Evolutionary conservation across 1,284 basidiomycete genomes (phyloP).

Genomic region (Sanghuangporus baumii): DNA sequence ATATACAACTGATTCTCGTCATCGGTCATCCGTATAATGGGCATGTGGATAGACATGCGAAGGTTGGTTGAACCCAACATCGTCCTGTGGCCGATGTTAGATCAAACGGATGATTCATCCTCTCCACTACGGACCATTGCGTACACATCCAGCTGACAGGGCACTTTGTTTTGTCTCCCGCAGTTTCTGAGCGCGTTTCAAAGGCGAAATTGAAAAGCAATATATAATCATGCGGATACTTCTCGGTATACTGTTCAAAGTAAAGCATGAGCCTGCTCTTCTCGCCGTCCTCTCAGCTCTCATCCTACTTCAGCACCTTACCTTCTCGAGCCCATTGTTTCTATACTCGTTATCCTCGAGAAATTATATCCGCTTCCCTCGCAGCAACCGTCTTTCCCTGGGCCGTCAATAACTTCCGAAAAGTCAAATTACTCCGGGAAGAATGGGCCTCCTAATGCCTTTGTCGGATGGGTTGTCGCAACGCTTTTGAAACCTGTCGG

Average conservation of each 20-base stretch:
- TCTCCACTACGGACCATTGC: too few relatives aligned
- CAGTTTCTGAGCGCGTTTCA: too few relatives aligned
- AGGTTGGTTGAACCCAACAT: too few relatives aligned
- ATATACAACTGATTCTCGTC: too few relatives aligned
- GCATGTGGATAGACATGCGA: too few relatives aligned
- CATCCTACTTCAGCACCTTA: too few relatives aligned
- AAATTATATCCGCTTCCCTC: not conserved
- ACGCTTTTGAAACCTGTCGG: constrained; percentile 20
- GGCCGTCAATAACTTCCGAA: not conserved
- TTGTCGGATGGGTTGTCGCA: constrained; percentile 23
- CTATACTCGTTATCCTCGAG: not conserved
- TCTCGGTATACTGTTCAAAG: not conserved
- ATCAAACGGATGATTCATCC: too few relatives aligned
- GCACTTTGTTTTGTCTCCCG: not conserved
- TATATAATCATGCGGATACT: not conserved
- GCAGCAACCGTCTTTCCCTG: not conserved
- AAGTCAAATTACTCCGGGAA: not conserved
- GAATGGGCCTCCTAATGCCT: not conserved
- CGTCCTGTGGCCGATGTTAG: too few relatives aligned
- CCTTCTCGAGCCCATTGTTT: too few relatives aligned
- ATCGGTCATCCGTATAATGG: too few relatives aligned
- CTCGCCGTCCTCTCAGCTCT: not conserved
- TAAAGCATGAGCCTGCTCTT: not conserved
- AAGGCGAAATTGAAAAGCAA: too few relatives aligned
- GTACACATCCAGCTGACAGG: too few relatives aligned